Percentiles rank a stretch among this genome's conserved stretches.
Conservation (phyloP, 2,329 filamentous ascomycete genomes). For the Fusarium miscanthi region DNA sequence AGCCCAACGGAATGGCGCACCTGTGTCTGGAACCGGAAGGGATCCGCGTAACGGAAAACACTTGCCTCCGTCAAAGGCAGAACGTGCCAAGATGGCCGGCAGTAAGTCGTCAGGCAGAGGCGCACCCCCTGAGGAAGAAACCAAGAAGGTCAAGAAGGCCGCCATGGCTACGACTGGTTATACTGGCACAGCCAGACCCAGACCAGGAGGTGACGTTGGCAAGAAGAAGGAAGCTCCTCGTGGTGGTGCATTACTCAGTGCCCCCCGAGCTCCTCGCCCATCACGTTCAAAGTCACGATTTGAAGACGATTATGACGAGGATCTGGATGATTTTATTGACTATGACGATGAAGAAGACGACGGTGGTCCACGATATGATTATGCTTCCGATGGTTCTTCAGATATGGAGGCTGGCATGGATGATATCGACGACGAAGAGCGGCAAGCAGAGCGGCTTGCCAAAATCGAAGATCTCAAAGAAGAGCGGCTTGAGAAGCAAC, state of each 20-base stretch:
- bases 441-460: slow-evolving; percentile 69
- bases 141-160: slow-evolving; percentile 72
- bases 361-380: slow-evolving; percentile 59
- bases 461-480: slow-evolving; percentile 75
- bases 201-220: slow-evolving; percentile 51
- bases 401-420: slow-evolving; percentile 83
- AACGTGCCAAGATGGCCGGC: slow-evolving; percentile 34
- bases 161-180: slow-evolving; percentile 73
- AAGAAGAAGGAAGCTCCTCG: slow-evolving; percentile 51
- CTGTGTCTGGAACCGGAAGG: slow-evolving; percentile 40
- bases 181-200: slow-evolving; percentile 72
- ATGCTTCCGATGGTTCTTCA: slow-evolving; percentile 74
- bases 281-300: slow-evolving; percentile 54
- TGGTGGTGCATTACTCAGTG: slow-evolving; percentile 56
- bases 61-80: slow-evolving; percentile 28
- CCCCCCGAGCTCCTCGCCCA: slow-evolving; percentile 44
- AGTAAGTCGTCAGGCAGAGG: slow-evolving; percentile 36
- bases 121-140: slow-evolving; percentile 44
- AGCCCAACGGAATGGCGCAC: slow-evolving; percentile 38
- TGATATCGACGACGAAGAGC: slow-evolving; percentile 79
- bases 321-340: slow-evolving; percentile 71
- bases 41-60: slow-evolving; percentile 40
- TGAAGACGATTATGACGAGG: slow-evolving; percentile 71
- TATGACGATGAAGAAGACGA: slow-evolving; percentile 68
- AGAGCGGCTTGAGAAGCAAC: slow-evolving; percentile 68